Conservation (phyloP, 2,329 filamentous ascomycete species). For the Pyrenophora graminea region DNA sequence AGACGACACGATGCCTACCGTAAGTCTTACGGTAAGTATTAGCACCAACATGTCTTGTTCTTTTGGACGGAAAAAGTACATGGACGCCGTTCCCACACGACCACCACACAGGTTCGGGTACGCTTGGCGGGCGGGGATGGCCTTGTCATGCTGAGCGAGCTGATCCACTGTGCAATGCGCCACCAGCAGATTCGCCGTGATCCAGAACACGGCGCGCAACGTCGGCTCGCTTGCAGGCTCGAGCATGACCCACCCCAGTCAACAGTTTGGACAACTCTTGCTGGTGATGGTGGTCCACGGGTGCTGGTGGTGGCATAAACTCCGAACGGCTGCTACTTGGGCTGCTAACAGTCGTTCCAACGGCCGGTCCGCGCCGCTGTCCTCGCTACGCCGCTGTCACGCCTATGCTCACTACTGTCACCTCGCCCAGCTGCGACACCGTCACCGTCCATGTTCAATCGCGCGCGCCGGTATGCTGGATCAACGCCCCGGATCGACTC, state of each 20-base stretch:
- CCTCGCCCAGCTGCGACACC: not conserved
- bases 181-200: slow-evolving; percentile 5
- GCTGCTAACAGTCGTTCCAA: slow-evolving; percentile 1
- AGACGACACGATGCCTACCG: not conserved
- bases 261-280: too few species aligned
- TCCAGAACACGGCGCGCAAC: not conserved
- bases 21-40: not conserved
- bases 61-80: not conserved
- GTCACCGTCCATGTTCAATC: not conserved
- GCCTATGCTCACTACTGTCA: not conserved
- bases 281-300: too few species aligned
- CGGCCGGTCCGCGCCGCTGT: slow-evolving; percentile 25
- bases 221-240: not conserved
- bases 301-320: too few species aligned
- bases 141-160: slow-evolving; percentile 5
- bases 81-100: not conserved
- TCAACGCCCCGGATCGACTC: not conserved
- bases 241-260: not conserved
- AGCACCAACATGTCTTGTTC: not conserved
- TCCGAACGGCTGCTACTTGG: slow-evolving; percentile 11
- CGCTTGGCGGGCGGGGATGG: slow-evolving; percentile 13
- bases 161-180: not conserved
- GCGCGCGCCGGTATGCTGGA: not conserved
- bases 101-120: slow-evolving; percentile 1
- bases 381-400: slow-evolving; percentile 4